Conservation (phyloP, 2,329 filamentous ascomycete genomes). For the Colletotrichum higginsianum region DNA sequence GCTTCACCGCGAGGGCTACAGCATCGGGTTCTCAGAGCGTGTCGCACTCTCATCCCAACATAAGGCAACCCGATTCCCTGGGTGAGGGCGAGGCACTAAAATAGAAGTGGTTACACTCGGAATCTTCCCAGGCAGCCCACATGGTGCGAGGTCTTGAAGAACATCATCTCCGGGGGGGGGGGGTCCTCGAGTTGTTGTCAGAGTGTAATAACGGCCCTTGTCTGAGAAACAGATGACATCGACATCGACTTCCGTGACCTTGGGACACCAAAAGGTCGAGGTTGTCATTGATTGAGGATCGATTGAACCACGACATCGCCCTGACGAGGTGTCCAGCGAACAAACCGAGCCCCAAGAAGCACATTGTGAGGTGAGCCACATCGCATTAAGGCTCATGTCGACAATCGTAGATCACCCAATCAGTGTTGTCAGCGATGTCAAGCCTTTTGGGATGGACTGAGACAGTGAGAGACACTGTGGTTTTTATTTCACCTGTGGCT, state of each 20-base stretch:
- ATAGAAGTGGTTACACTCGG: slow-evolving; percentile 38
- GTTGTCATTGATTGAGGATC: background rate
- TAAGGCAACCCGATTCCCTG: background rate
- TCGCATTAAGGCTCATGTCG: background rate
- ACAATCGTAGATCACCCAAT: slow-evolving; percentile 34
- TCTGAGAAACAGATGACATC: slow-evolving; percentile 17
- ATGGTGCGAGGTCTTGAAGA: slow-evolving; percentile 17
- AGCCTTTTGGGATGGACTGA: background rate
- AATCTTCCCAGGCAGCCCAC: slow-evolving; percentile 17
- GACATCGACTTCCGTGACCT: slow-evolving; percentile 13
- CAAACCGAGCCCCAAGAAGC: background rate
- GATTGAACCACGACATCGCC: background rate
- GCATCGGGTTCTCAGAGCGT: background rate
- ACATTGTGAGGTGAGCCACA: background rate
- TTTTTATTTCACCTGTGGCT: background rate
- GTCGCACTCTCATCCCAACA: background rate
- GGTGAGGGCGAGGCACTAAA: slow-evolving; percentile 27
- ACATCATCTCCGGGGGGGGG: slow-evolving; percentile 35
- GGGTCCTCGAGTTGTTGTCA: slow-evolving; percentile 20
- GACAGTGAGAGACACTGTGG: slow-evolving; percentile 10
- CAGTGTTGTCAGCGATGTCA: background rate
- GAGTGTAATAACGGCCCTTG: slow-evolving; percentile 11
- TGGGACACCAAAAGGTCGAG: background rate
- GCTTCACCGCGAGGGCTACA: background rate
- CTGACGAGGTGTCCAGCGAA: background rate